Conservation (phyloP, 176 grass and related monocot genomes). For the Aegilops sharonensis region DNA sequence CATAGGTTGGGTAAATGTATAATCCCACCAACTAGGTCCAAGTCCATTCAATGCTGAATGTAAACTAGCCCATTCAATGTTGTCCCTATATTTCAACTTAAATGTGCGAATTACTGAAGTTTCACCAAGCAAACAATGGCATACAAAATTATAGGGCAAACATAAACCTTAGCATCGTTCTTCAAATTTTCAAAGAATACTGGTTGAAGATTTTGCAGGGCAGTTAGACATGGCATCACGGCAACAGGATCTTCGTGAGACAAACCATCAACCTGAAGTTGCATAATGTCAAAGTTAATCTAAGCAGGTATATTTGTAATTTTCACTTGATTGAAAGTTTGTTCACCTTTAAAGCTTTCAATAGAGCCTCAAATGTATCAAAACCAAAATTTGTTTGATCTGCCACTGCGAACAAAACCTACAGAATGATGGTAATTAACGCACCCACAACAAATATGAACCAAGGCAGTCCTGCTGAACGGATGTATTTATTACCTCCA, state of each 20-base stretch:
- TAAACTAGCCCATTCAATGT: neutral
- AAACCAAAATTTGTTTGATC: conserved; percentile 42
- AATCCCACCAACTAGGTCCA: neutral
- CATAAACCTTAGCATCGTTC: conserved; percentile 56
- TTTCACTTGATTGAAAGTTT: conserved; percentile 23
- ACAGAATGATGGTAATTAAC: conserved; percentile 16
- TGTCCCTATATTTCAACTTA: neutral
- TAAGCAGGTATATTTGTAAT: conserved; percentile 33
- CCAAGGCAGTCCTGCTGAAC: neutral
- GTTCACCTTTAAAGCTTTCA: conserved; percentile 69
- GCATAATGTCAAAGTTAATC: conserved; percentile 34
- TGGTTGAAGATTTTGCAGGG: conserved; percentile 50
- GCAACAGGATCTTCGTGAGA: conserved; percentile 48
- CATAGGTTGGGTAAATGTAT: neutral
- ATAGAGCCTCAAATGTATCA: conserved; percentile 40
- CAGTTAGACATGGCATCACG: conserved; percentile 61
- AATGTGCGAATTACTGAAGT: conserved; percentile 11
- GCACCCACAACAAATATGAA: conserved; percentile 13
- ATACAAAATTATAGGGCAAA: neutral
- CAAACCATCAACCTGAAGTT: conserved; percentile 64
- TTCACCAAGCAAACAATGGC: neutral
- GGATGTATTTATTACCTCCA: conserved; percentile 67
- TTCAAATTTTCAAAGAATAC: conserved; percentile 70
- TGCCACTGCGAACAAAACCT: conserved; percentile 56
- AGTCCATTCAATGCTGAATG: neutral